Conservation (phyloP, 75 land plant genomes). For the Chamaecyparis obtusa region DNA sequence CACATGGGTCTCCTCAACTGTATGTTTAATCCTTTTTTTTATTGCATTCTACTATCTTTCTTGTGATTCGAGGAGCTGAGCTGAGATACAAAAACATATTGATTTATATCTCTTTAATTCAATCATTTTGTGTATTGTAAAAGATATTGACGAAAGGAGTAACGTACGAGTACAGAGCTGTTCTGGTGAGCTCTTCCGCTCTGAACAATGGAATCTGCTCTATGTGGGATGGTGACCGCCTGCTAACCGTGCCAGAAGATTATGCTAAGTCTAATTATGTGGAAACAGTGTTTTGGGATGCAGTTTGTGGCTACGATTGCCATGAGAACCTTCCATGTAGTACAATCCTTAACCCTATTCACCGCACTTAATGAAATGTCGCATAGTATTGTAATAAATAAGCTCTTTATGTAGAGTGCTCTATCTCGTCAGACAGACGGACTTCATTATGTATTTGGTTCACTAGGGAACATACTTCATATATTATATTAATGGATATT, state of each 20-base stretch:
- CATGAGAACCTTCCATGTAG: not conserved
- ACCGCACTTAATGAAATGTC: too few species aligned
- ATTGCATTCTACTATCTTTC: not conserved
- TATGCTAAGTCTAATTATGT: not conserved
- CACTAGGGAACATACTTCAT: too few species aligned
- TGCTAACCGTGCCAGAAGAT: not conserved
- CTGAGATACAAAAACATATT: not conserved
- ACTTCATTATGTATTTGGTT: too few species aligned
- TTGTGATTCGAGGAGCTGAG: too few species aligned
- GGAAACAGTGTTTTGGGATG: not conserved
- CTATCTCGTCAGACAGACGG: too few species aligned
- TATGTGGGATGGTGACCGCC: not conserved
- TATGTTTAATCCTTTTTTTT: not conserved
- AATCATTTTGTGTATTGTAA: not conserved
- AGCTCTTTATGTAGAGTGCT: too few species aligned
- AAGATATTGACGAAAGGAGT: not conserved
- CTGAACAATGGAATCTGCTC: not conserved
- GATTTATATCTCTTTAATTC: not conserved
- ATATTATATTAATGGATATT: too few species aligned
- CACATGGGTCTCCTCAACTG: not conserved
- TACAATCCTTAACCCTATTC: too few species aligned
- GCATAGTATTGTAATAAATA: too few species aligned
- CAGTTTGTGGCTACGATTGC: not conserved
- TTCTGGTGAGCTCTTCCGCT: not conserved
- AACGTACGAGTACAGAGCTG: not conserved